Evolutionary conservation across 78 protist genomes (phyloP).

Genomic region (Dictyostelium citrinum): DNA sequence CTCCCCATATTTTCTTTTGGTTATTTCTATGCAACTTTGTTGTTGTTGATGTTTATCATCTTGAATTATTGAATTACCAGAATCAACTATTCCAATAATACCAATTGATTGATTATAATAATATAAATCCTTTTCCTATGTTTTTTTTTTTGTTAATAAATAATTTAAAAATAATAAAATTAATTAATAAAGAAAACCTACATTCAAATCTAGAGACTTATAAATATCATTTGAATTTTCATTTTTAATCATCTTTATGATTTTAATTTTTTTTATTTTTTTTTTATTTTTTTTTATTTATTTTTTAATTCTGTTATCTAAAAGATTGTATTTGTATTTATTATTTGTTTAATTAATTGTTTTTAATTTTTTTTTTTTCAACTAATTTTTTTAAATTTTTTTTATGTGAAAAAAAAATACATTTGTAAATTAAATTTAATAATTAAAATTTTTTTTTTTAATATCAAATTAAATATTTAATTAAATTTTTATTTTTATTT

Average conservation of each 20-base stretch:
- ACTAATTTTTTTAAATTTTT: no score
- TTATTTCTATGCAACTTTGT: not conserved
- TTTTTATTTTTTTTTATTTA: not conserved
- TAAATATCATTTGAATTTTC: conserved; percentile 8
- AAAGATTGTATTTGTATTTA: no score
- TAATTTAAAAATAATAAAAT: not conserved
- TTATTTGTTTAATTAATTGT: no score
- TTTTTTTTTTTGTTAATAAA: no score
- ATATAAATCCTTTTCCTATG: not conserved
- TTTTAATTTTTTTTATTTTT: not conserved
- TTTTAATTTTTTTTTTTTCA: no score
- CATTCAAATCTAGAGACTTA: not conserved
- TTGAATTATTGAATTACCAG: not conserved
- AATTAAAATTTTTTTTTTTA: no score
- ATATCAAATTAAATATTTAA: no score
- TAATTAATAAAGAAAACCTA: not conserved
- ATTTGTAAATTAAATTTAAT: no score
- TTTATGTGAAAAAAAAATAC: no score
- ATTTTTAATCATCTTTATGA: not conserved
- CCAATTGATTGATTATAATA: not conserved
- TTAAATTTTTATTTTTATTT: no score
- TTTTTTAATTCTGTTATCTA: no score
- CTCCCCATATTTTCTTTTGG: not conserved
- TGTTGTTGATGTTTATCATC: not conserved
- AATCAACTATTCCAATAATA: not conserved